These are phyloP conservation scores for Cystofilobasidium capitatum DNA, from an alignment of 768 basidiomycete species.

Conservation along the genomic window DNA sequence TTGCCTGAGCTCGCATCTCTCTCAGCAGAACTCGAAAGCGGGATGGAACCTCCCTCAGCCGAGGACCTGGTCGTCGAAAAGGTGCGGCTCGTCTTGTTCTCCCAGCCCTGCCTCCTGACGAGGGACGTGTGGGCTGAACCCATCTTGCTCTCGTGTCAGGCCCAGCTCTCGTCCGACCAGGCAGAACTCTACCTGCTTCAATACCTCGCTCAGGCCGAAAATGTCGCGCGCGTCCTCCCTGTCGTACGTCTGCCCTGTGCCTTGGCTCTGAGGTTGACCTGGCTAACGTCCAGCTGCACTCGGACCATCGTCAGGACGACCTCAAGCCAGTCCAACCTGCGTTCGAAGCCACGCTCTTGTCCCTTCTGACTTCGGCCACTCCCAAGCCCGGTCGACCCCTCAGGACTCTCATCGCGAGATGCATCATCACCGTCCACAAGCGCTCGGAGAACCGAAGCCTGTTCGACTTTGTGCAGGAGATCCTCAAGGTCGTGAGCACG, in stretches of 20 bases:
- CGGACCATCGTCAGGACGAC: slow-evolving; percentile 46
- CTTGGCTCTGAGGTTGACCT: neutral
- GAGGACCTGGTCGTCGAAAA: slow-evolving; percentile 8
- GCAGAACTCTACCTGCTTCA: slow-evolving; percentile 75
- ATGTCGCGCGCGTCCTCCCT: slow-evolving; percentile 46
- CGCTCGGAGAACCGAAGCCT: slow-evolving; percentile 72
- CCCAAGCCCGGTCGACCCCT: slow-evolving; percentile 82
- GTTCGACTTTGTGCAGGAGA: slow-evolving; percentile 72
- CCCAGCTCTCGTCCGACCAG: slow-evolving; percentile 50
- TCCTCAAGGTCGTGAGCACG: slow-evolving; percentile 63
- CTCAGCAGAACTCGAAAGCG: neutral
- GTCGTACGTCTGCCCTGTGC: slow-evolving; percentile 45
- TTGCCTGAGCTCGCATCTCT: no score
- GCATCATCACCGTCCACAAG: slow-evolving; percentile 61
- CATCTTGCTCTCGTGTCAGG: neutral
- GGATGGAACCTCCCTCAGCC: neutral
- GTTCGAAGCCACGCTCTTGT: slow-evolving; percentile 57
- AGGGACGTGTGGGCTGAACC: neutral
- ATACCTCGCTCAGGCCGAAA: slow-evolving; percentile 64
- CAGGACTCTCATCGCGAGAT: slow-evolving; percentile 67
- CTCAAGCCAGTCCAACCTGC: slow-evolving; percentile 56
- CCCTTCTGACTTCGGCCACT: slow-evolving; percentile 47
- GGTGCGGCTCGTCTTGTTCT: neutral
- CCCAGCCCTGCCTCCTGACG: neutral
- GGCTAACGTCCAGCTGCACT: neutral